Evolutionary conservation across 2,329 filamentous ascomycete genomes (phyloP), one percentile per base, ranked within the genome.

Genomic region (Monascus ruber): DNA sequence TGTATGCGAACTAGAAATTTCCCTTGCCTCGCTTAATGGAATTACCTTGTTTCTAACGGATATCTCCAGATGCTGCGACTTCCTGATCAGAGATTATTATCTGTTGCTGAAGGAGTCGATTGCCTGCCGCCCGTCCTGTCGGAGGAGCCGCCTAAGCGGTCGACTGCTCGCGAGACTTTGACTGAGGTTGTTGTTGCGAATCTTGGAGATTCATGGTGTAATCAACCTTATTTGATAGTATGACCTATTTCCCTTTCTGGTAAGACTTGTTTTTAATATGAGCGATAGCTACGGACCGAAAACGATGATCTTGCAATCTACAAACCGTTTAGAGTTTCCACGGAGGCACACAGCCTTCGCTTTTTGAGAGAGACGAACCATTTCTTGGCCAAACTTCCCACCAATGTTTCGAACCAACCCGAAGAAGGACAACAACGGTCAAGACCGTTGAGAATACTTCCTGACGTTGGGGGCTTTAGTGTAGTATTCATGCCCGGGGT

Each of bases 281-380:
- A 9, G 33, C 36, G 31, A 31, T 46, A 87, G 83, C 68, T 88
- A 26, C 83, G 89, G 37, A 85, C 85, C 36, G 72, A 76, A 6
- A 81, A 77, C 42, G 83, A 94, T 47, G 88, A 96, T 54, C 66
- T 96, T 28, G 82, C 83, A 7, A 74, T 96, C 34, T 98, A 96
- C 57, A 79, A 91, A 56, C 87, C 89, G 1, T 82, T 86, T 49
- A 71, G 76, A 33, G 66, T 66, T 44, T 38, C 40, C 17, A 31
- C 35, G 7, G 43, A 44, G 26, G 31, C 38, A 24, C 48, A 43
- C 8, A 44, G 47, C 31, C 66, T 95, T 7, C 76, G 79, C 39
- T 94, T 94, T 60, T 71, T 81, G 40, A 94, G 94, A 59, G 64
- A 83, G 1, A 63, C 76, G 1, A 87, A 89, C 49, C 68, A 79